Evolutionary conservation across 202 grass and related monocot genomes (phyloP).

Genomic region (Carex arenaria): DNA sequence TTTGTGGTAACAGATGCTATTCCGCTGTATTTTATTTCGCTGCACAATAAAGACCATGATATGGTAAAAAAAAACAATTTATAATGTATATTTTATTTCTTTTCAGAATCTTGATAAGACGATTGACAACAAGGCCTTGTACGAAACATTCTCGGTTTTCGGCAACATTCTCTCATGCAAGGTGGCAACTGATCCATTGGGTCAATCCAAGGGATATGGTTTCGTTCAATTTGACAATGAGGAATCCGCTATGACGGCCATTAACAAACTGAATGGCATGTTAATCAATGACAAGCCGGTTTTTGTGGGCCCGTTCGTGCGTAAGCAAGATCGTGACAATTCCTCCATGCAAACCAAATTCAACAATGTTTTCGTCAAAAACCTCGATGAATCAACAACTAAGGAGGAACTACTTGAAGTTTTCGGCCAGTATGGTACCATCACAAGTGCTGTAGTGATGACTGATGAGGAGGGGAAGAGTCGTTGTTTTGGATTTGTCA

Average conservation of each 20-base stretch:
- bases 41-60: not conserved
- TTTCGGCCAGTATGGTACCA: constrained; percentile 33
- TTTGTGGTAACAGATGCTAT: not conserved
- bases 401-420: constrained; percentile 29
- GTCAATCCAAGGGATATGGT: constrained; percentile 41
- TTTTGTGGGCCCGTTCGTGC: constrained; percentile 40
- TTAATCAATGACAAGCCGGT: constrained; percentile 46
- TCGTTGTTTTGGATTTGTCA: constrained; percentile 42
- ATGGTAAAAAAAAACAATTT: not conserved
- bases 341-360: constrained; percentile 29
- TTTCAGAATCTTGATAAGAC: constrained; percentile 47
- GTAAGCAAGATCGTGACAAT: constrained; percentile 45
- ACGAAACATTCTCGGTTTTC: constrained; percentile 43
- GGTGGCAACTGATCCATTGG: constrained; percentile 32
- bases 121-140: constrained; percentile 43
- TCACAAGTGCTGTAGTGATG: constrained; percentile 45
- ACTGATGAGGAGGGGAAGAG: constrained; percentile 35
- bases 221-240: constrained; percentile 42
- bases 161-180: constrained; percentile 44
- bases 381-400: constrained; percentile 28
- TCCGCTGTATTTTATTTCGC: not conserved
- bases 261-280: constrained; percentile 45
- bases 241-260: constrained; percentile 33
- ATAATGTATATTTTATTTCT: not conserved
- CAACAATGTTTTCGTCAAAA: constrained; percentile 46